Percentiles rank a stretch among this genome's conserved stretches.
These are phyloP conservation scores for Craterostigma plantagineum DNA, from an alignment of 257 asterid species.

Conservation along the genomic window DNA sequence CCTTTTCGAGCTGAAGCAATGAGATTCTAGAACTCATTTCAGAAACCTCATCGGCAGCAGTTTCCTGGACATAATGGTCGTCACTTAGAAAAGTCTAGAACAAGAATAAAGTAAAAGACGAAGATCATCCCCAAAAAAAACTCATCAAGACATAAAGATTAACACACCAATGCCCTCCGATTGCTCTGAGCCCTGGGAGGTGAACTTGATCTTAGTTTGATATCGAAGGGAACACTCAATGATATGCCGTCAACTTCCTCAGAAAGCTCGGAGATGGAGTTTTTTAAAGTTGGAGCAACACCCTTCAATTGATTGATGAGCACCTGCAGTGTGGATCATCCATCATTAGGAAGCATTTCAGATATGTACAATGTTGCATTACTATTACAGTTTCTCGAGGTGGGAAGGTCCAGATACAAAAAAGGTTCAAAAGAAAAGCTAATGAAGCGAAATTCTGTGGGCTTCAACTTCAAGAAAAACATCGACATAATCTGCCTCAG, in stretches of 20 bases:
- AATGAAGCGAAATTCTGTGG: slow-evolving; percentile 2
- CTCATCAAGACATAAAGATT: not conserved
- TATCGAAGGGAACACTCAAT: slow-evolving; percentile 39
- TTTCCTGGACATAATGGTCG: slow-evolving; percentile 36
- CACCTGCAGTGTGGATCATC: slow-evolving; percentile 34
- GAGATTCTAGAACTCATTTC: slow-evolving; percentile 68
- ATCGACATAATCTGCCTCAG: too few relatives aligned
- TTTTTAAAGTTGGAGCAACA: slow-evolving; percentile 85
- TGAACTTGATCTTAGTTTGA: slow-evolving; percentile 53
- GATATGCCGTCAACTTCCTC: slow-evolving; percentile 65
- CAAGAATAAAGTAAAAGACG: not conserved
- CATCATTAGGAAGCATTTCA: slow-evolving; percentile 9
- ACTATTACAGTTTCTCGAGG: too few relatives aligned
- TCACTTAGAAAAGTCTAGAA: slow-evolving; percentile 10
- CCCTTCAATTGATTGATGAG: slow-evolving; percentile 91
- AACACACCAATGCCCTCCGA: slow-evolving; percentile 52
- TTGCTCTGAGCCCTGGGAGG: slow-evolving; percentile 61
- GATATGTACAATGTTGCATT: too few relatives aligned
- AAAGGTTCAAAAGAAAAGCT: not conserved
- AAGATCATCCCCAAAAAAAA: slow-evolving; percentile 1
- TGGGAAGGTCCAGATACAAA: too few relatives aligned
- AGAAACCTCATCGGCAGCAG: slow-evolving; percentile 41
- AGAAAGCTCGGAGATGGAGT: slow-evolving; percentile 64
- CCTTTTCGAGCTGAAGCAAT: slow-evolving; percentile 63
- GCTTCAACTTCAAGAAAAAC: too few relatives aligned